Conservation (phyloP, 164 flowering plant species). For the Tetrastigma voinierianum region DNA sequence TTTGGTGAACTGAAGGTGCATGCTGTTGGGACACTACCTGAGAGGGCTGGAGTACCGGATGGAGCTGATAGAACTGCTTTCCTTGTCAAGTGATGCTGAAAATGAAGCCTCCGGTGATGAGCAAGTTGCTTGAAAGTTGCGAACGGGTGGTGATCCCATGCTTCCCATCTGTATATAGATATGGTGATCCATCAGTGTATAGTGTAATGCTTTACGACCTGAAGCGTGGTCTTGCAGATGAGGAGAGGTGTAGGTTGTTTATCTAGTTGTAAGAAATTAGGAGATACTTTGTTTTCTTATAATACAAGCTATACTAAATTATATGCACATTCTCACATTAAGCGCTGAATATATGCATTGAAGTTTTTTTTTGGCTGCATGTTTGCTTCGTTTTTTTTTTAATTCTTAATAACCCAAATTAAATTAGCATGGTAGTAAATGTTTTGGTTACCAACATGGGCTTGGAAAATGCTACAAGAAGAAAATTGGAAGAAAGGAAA, state of each 20-base stretch:
- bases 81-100: slow-evolving; percentile 31
- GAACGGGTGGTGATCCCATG: background rate
- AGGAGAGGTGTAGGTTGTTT: background rate
- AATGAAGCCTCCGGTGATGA: slow-evolving; percentile 25
- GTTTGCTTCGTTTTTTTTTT: too few species aligned
- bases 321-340: too few species aligned
- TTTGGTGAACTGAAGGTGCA: slow-evolving; percentile 65
- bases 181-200: background rate
- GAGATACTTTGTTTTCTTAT: too few species aligned
- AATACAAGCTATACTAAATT: too few species aligned
- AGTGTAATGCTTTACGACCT: background rate
- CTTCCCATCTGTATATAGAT: slow-evolving; percentile 9
- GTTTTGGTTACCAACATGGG: too few species aligned
- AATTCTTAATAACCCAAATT: too few species aligned
- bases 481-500: too few species aligned
- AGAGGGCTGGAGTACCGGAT: slow-evolving; percentile 78
- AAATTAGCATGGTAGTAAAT: too few species aligned
- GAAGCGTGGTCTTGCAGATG: slow-evolving; percentile 11
- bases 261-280: background rate
- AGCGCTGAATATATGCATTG: too few species aligned
- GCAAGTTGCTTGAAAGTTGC: slow-evolving; percentile 27
- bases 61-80: slow-evolving; percentile 61
- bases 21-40: slow-evolving; percentile 79
- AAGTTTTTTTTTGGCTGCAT: too few species aligned
- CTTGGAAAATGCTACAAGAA: too few species aligned